Conservation (phyloP, 2,329 filamentous ascomycete genomes). For the Plectosphaerella cucumerina region DNA sequence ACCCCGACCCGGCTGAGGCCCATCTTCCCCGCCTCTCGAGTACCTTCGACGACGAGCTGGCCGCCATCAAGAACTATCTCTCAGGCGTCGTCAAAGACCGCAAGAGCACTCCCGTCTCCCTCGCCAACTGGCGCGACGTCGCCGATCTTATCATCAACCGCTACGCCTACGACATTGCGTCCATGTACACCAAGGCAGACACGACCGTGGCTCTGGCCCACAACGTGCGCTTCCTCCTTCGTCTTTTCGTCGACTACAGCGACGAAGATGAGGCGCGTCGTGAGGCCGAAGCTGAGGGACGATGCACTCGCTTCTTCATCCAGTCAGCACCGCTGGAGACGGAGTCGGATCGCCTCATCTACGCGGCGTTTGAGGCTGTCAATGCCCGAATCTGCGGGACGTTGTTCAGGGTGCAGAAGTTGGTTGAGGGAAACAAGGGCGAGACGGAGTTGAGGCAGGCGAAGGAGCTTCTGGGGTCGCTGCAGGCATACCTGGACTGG, state of each 20-base stretch:
- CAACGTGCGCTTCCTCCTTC: slow-evolving; percentile 27
- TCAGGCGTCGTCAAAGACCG: neutral
- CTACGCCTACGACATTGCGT: slow-evolving; percentile 48
- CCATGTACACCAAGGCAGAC: slow-evolving; percentile 21
- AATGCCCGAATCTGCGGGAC: slow-evolving; percentile 24
- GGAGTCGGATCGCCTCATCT: slow-evolving; percentile 28
- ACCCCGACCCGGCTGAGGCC: slow-evolving; percentile 14
- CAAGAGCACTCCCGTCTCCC: slow-evolving; percentile 13
- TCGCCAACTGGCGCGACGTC: slow-evolving; percentile 55
- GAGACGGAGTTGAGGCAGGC: no score
- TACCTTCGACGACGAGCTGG: no score
- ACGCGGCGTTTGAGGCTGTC: slow-evolving; percentile 27
- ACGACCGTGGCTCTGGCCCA: slow-evolving; percentile 9
- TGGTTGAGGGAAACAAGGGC: no score
- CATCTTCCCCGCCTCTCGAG: no score
- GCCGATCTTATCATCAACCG: slow-evolving; percentile 56
- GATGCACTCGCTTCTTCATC: slow-evolving; percentile 39
- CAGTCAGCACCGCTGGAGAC: slow-evolving; percentile 19
- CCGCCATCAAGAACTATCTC: no score
- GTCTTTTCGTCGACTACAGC: slow-evolving; percentile 32
- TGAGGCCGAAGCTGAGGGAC: slow-evolving; percentile 24
- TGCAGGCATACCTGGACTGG: no score
- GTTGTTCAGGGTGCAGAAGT: neutral
- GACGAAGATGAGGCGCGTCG: slow-evolving; percentile 21
- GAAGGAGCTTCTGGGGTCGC: no score